Evolutionary conservation across 2,329 filamentous ascomycete species (phyloP).

Genomic region (Nemania sp.): DNA sequence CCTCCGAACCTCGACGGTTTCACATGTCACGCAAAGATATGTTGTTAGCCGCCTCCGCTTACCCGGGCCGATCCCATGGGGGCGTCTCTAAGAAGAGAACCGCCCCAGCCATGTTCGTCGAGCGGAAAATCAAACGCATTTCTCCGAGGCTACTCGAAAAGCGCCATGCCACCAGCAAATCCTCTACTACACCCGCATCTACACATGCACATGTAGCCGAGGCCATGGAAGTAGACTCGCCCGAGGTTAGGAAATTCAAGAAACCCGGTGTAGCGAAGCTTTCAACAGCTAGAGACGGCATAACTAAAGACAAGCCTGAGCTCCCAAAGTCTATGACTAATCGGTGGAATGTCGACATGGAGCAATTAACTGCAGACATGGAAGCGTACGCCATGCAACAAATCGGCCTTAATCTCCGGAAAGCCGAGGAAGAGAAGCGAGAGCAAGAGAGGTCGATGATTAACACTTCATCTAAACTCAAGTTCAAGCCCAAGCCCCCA

Average conservation of each 20-base stretch:
- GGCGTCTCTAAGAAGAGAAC: conserved; percentile 58
- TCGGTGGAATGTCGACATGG: conserved; percentile 55
- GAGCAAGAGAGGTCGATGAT: conserved; percentile 44
- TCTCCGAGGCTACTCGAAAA: conserved; percentile 44
- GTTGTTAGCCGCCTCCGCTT: conserved; percentile 48
- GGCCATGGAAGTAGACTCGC: conserved; percentile 44
- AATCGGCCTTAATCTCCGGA: conserved; percentile 65
- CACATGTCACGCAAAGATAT: conserved; percentile 65
- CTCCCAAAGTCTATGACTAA: conserved; percentile 49
- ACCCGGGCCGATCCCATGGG: conserved; percentile 44
- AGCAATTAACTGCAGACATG: conserved; percentile 50
- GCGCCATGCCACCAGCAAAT: conserved; percentile 38
- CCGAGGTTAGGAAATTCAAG: conserved; percentile 50
- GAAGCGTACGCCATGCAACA: conserved; percentile 67
- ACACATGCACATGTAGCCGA: conserved; percentile 28
- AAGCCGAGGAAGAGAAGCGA: conserved; percentile 58
- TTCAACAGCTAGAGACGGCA: conserved; percentile 36
- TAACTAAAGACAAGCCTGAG: conserved; percentile 43
- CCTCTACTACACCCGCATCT: conserved; percentile 17
- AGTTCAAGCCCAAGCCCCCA: conserved; percentile 68
- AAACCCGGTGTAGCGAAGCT: conserved; percentile 52
- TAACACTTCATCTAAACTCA: conserved; percentile 48
- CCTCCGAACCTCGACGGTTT: conserved; percentile 62
- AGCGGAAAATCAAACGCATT: conserved; percentile 58
- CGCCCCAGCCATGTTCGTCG: conserved; percentile 66